Evolutionary conservation across 129 eudicot species (phyloP).

Genomic region (Logfia minima): DNA sequence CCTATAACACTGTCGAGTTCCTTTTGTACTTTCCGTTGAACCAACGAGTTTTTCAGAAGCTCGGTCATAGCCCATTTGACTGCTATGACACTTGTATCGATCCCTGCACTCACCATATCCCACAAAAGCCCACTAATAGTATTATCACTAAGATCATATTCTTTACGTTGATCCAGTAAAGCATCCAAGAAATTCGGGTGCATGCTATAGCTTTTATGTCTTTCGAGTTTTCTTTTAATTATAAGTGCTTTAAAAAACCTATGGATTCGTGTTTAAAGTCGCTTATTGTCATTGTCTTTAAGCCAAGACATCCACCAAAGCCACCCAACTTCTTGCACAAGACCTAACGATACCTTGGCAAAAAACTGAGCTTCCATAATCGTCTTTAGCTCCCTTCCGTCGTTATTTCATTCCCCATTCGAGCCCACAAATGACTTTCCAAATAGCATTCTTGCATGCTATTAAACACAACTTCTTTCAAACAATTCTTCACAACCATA

Average conservation of each 20-base stretch:
- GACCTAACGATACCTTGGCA: constrained; percentile 7
- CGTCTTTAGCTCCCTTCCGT: not conserved
- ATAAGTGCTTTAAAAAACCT: not conserved
- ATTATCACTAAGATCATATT: constrained; percentile 9
- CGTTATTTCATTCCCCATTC: not conserved
- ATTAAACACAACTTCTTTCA: not conserved
- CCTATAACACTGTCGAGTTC: constrained; percentile 24
- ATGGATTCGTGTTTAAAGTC: not conserved
- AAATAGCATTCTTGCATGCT: not conserved
- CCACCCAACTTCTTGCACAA: constrained; percentile 4
- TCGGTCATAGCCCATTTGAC: constrained; percentile 40
- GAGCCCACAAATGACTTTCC: not conserved
- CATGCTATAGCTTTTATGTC: not conserved
- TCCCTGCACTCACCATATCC: constrained; percentile 23
- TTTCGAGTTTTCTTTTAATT: not conserved
- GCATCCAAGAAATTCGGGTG: constrained; percentile 12
- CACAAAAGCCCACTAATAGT: constrained; percentile 15
- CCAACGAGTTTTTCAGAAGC: constrained; percentile 29
- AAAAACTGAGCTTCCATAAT: constrained; percentile 5
- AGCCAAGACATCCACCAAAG: not conserved
- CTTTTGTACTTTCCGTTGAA: constrained; percentile 21
- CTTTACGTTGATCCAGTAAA: constrained; percentile 7
- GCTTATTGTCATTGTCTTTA: not conserved
- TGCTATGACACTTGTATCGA: constrained; percentile 19
- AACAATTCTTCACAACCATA: not conserved